Conservation (phyloP, 1,284 basidiomycete genomes). For the Tilletia walkeri region DNA sequence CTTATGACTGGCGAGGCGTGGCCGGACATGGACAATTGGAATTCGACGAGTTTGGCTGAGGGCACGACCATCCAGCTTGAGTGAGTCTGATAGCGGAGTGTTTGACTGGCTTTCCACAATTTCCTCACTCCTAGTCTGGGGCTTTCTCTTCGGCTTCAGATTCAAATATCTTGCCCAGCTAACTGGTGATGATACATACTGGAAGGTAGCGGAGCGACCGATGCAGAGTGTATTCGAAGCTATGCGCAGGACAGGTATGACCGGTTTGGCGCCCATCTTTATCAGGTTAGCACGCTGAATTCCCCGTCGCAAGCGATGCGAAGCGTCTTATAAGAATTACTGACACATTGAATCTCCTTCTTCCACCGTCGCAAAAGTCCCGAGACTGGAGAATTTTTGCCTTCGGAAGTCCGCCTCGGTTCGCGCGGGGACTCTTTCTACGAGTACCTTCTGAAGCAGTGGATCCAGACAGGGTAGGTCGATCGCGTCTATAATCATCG, state of each 20-base stretch:
- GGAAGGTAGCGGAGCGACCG: conserved; percentile 70
- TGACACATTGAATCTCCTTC: conserved; percentile 57
- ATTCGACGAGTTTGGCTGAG: conserved; percentile 71
- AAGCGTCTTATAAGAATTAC: conserved; percentile 16
- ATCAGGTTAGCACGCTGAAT: conserved; percentile 63
- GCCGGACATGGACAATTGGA: conserved; percentile 66
- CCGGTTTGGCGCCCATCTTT: conserved; percentile 80
- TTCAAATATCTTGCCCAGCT: conserved; percentile 82
- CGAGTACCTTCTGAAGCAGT: conserved; percentile 72
- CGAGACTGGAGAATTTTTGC: conserved; percentile 67
- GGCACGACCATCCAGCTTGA: conserved; percentile 53
- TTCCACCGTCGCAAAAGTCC: conserved; percentile 40
- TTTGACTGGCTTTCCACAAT: not conserved
- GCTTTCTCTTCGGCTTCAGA: conserved; percentile 58
- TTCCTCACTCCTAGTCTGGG: conserved; percentile 49
- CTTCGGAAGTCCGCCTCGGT: conserved; percentile 79
- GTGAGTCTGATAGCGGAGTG: conserved; percentile 19
- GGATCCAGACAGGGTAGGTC: conserved; percentile 58
- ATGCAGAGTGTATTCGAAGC: conserved; percentile 43
- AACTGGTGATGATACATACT: conserved; percentile 74
- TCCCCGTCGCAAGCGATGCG: no score
- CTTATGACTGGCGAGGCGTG: conserved; percentile 68
- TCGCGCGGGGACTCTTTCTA: conserved; percentile 93
- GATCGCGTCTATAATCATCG: no score
- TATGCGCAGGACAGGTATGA: conserved; percentile 57